Base-by-base conservation (phyloP, 2,329 filamentous ascomycete genomes). In the Arthrinium phaeospermum region DNA sequence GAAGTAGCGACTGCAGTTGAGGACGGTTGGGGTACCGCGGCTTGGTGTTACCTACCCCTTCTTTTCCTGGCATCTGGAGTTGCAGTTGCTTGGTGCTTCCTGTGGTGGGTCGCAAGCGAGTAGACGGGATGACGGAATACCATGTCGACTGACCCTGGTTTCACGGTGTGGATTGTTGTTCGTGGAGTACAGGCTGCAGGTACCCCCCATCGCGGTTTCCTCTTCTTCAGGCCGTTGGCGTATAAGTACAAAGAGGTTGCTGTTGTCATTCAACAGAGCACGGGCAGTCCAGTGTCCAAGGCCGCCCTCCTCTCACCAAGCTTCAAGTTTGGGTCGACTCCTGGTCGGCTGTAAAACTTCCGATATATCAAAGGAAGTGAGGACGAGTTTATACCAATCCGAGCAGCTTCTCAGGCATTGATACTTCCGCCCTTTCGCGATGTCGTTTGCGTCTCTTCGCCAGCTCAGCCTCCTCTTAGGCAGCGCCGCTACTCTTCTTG, bases 401-500 rank as follows among this genome's bases (percentile, higher is more conserved):
- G 53, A 37, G 30, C 34, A 61, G 30, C 30, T 37, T 37, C 16
- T 8, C 4, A 10, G 30, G 22, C 30, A 22, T 61, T 7, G 53
- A 0, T 16, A 12, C 7, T 37, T n/a, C 5, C 16, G 4, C n/a
- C n/a, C 19, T n/a, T n/a, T 41, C 57, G 19, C n/a, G 19, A 64
- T 64, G 57, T 13, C 57, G 34, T 24, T 30, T 41, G 34, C 19
- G 8, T 64, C 70, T 19, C 44, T 68, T 47, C 41, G 41, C 24
- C 72, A 67, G 51, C 46, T 68, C 47, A 45, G 72, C 37, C 14
- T 72, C 30, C 13, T 72, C 19, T 19, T 75, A 24, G 68, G 73
- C 70, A 71, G 75, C 68, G 71, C 73, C 61, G 68, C 74, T 44
- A 71, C 74, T 57, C 61, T 74, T 30, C 30, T 72, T 13, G 53